Base-by-base conservation (phyloP, 2,329 filamentous ascomycete species). In the Capronia coronata region DNA sequence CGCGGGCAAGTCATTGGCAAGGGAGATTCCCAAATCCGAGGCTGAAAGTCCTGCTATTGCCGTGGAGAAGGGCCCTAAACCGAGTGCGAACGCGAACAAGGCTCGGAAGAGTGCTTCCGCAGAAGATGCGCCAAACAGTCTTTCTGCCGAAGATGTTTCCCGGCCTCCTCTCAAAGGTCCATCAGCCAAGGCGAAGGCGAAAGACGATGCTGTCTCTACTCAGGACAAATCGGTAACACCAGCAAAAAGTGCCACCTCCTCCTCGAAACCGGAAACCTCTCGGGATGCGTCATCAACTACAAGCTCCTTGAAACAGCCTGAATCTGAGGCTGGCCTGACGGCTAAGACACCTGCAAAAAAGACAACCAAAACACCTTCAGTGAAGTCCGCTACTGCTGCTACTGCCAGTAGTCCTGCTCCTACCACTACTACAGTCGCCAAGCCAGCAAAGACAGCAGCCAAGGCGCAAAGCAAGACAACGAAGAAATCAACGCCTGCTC, bases 271-370 rank as follows among this genome's bases (percentile, higher is more conserved):
- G 19, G 21, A 30, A 2, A 9, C 34, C 2, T 3, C 23, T 16
- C 3, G 27, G 18, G 41, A 42, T 2, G 48, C 37, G 16, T 43
- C 43, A 6, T 40, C 48, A 11, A 39, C 13, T 42, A 22, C 42
- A 23, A 46, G 21, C 35, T 46, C 30, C 8, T 52, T 42, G 1
- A 19, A 39, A 27, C 9, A 3, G 6, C 29, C n/a, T 10, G 30
- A 42, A 5, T 14, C 41, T 11, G 50, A 46, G 2, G 14, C 41
- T 22, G 32, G 16, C 14, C 19, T 44, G 9, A 22, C 51, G 19
- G 43, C 32, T 3, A 53, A 46, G 16, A 49, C 51, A 25, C 44
- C 49, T 3, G 38, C 16, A 21, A 49, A 49, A 23, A 45, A 34
- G 23, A n/a, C 32, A 13, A 16, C 34, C 2, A 48, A 52, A 18